Evolutionary conservation across 345 rosid genomes (phyloP).

Genomic region (Gossypium bickii): DNA sequence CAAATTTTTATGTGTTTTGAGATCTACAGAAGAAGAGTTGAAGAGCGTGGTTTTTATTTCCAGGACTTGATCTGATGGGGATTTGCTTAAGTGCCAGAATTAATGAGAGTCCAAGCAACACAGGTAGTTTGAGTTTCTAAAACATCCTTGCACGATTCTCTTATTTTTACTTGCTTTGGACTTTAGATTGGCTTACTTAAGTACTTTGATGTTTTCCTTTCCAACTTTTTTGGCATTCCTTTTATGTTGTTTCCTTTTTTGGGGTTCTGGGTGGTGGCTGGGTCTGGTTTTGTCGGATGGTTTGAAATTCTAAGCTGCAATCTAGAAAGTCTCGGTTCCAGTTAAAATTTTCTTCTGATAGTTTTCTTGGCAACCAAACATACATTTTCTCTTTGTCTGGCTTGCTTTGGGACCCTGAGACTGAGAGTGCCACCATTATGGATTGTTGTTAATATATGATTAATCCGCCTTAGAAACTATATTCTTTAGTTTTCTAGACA

Average conservation of each 20-base stretch:
- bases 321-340: constrained; percentile 1
- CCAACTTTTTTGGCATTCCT: background rate
- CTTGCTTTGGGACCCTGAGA: background rate
- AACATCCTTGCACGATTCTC: background rate
- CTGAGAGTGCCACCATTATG: background rate
- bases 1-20: constrained; percentile 9
- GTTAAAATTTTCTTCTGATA: background rate
- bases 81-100: constrained; percentile 82
- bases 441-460: background rate
- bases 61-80: constrained; percentile 54
- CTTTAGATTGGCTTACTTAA: background rate
- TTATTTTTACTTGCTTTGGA: background rate
- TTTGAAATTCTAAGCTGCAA: background rate
- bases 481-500: background rate
- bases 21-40: constrained; percentile 31
- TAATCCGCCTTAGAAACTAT: background rate
- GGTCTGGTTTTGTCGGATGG: background rate
- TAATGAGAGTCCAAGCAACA: constrained; percentile 66
- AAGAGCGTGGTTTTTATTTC: constrained; percentile 15
- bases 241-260: background rate
- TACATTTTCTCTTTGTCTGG: background rate
- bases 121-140: constrained; percentile 39
- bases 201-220: background rate
- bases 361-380: constrained; percentile 15
- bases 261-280: background rate